Conservation (phyloP, 2,329 filamentous ascomycete genomes). For the Exophiala xenobiotica region DNA sequence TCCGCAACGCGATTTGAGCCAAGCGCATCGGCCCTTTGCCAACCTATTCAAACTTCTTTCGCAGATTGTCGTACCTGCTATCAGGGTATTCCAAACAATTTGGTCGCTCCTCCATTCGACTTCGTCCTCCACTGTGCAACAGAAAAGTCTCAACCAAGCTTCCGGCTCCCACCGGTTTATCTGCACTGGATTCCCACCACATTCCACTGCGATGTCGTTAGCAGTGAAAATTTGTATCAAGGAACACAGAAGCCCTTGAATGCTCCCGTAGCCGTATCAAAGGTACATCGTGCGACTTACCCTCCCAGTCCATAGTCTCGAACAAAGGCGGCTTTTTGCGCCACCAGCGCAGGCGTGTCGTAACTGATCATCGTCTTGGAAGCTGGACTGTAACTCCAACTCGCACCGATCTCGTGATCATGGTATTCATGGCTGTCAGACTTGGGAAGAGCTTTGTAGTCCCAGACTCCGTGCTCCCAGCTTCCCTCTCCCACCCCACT, state of each 20-base stretch:
- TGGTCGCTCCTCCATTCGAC: background rate
- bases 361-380: slow-evolving; percentile 73
- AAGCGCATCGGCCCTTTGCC: slow-evolving; percentile 28
- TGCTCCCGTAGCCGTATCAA: too few relatives aligned
- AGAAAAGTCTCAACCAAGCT: slow-evolving; percentile 64
- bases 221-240: too few relatives aligned
- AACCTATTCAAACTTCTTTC: slow-evolving; percentile 39
- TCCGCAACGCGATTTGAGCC: background rate
- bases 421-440: slow-evolving; percentile 62
- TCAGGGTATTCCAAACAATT: background rate
- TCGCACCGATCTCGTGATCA: slow-evolving; percentile 65
- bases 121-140: background rate
- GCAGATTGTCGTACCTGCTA: slow-evolving; percentile 56
- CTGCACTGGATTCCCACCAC: slow-evolving; percentile 92
- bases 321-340: slow-evolving; percentile 71
- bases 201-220: slow-evolving; percentile 55
- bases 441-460: slow-evolving; percentile 81
- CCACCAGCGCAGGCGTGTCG: slow-evolving; percentile 67
- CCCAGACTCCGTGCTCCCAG: slow-evolving; percentile 83
- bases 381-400: slow-evolving; percentile 70
- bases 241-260: background rate
- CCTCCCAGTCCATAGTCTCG: slow-evolving; percentile 68
- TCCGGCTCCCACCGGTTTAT: slow-evolving; percentile 57
- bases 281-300: slow-evolving; percentile 65
- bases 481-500: slow-evolving; percentile 72